Evolutionary conservation across 768 basidiomycete genomes (phyloP).

Genomic region (Suillus tomentosus): DNA sequence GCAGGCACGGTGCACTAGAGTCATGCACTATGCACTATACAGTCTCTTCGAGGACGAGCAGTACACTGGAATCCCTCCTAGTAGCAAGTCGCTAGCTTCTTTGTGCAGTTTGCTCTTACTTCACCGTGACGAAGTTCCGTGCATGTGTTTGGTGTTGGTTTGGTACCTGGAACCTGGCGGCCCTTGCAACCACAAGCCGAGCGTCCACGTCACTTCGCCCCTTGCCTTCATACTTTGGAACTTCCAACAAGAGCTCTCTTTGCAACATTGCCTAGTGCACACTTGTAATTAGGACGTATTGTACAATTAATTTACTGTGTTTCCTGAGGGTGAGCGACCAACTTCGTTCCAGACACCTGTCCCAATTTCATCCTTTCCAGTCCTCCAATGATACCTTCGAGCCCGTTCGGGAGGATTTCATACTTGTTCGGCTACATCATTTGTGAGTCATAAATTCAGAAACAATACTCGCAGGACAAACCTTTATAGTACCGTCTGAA

Average conservation of each 20-base stretch:
- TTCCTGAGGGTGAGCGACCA: conserved; percentile 45
- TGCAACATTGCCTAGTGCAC: conserved; percentile 68
- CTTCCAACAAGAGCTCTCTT: conserved; percentile 75
- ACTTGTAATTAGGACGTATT: no score
- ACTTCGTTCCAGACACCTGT: conserved; percentile 44
- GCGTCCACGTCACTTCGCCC: conserved; percentile 77
- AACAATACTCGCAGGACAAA: not conserved
- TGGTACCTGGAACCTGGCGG: conserved; percentile 75
- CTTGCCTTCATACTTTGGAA: conserved; percentile 50
- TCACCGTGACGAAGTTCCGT: no score
- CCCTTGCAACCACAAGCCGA: conserved; percentile 64
- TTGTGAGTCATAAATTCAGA: conserved; percentile 8
- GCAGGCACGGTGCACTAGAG: no score
- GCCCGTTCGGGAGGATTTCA: conserved; percentile 44
- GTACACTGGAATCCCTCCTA: not conserved
- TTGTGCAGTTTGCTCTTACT: no score
- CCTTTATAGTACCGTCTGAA: no score
- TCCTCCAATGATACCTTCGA: conserved; percentile 39
- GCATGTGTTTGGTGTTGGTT: conserved; percentile 26
- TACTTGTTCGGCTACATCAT: conserved; percentile 39
- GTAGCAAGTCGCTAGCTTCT: no score
- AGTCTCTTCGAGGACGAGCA: no score
- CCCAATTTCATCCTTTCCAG: conserved; percentile 38
- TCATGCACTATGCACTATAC: no score
- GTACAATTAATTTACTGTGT: conserved; percentile 21